Base-by-base conservation (phyloP, 768 basidiomycete species). In the Tubosaeta sp. region DNA sequence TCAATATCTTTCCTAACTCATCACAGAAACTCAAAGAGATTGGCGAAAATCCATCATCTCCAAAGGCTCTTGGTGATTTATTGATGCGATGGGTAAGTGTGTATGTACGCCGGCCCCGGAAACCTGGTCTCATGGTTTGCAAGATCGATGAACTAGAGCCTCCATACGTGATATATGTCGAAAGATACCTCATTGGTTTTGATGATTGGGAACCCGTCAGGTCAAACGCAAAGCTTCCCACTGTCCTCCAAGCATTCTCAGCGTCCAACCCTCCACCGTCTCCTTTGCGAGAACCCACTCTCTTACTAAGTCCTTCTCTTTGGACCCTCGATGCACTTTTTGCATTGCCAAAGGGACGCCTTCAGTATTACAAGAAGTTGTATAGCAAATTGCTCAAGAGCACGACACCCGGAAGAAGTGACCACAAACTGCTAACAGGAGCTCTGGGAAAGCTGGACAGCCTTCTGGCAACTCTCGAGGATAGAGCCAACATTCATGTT, bases 321-420 rank as follows among this genome's bases (percentile, higher is more conserved):
- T 97, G 95, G 91, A 88, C 91, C 0, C 73, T 98, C 13, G 95
- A 98, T 64, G 72, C 81, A 8, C 76, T 98, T 19, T 99, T 99
- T 73, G 71, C 88, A 12, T 78, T 98, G 9, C 97, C 97, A 0
- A 87, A 85, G 63, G 75, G 76, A 13, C 83, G 97, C 39, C 72
- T 99, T 51, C 84, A 84, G 61, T 98, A 99, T 70, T 98, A 97
- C 74, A 85, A 83, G 64, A 95, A 88, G 66, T 76, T 98, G 1
- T 98, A 98, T 65, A 78, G 81, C 46, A 82, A 88, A 45, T 73
- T 98, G 42, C 73, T 97, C 44, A 91, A 88, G 70, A 90, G 87
- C 62, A 94, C 93, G 2, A 81, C 83, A 26, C 85, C 90, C 5
- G 93, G 94, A 16, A 77, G 85, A 61, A 91, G 85, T 57, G 95